phyloP scores from a whole-genome alignment of 2,329 filamentous ascomycete genomes.

The Biscogniauxia sp. region DNA sequence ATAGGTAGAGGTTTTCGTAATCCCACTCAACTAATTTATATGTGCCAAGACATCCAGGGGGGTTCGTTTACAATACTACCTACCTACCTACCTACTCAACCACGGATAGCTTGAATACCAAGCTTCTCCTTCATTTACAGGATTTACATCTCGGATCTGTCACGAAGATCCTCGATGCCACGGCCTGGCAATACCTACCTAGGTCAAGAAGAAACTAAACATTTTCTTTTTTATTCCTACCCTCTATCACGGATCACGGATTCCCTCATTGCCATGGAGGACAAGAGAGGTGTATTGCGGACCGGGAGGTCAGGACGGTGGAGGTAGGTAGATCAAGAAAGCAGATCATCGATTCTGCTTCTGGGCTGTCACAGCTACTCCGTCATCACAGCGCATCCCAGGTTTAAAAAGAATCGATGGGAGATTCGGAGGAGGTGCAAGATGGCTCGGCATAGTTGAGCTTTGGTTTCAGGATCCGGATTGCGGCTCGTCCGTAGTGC shows the following conservation, averaged over 20 bases:
- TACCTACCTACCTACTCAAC: background rate
- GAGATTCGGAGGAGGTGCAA: conserved; percentile 6
- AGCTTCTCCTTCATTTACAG: background rate
- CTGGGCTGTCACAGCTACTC: conserved; percentile 17
- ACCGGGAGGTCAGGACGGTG: background rate
- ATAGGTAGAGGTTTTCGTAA: too few relatives aligned
- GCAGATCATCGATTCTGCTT: conserved; percentile 10
- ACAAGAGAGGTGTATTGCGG: background rate
- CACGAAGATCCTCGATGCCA: conserved; percentile 7
- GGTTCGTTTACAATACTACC: too few relatives aligned
- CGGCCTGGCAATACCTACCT: background rate
- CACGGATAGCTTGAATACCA: background rate
- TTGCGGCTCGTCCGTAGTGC: conserved; percentile 25
- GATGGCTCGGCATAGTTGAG: conserved; percentile 18
- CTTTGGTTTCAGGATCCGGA: conserved; percentile 31
- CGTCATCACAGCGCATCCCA: conserved; percentile 8
- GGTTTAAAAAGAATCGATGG: conserved; percentile 1
- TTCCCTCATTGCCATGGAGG: background rate
- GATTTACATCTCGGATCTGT: conserved; percentile 9
- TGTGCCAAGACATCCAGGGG: too few relatives aligned
- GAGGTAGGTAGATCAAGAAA: background rate
- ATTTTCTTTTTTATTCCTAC: background rate
- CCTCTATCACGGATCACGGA: background rate
- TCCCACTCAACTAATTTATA: too few relatives aligned
- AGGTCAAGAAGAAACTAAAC: background rate